These are phyloP conservation scores for Neurospora pannonica DNA, from an alignment of 495 filamentous ascomycete genomes.

Conservation along the genomic window DNA sequence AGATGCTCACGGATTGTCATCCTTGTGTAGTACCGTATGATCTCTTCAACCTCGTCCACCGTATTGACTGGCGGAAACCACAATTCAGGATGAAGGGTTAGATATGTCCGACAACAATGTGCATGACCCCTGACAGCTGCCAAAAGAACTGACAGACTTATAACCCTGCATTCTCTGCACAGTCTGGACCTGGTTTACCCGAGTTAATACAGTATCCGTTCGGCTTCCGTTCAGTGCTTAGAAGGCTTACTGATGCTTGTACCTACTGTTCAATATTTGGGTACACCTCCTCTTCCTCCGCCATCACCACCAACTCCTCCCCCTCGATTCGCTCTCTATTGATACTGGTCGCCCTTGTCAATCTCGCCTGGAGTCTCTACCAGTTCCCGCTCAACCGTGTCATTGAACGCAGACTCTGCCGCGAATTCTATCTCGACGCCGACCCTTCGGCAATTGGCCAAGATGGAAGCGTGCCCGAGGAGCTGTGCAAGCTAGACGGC, in stretches of 20 bases:
- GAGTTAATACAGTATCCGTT: neutral
- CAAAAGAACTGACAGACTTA: neutral
- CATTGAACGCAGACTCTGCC: slow-evolving; percentile 37
- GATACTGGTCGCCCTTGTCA: slow-evolving; percentile 31
- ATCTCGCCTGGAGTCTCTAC: slow-evolving; percentile 35
- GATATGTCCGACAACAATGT: neutral
- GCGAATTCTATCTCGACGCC: slow-evolving; percentile 30
- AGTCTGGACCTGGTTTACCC: neutral
- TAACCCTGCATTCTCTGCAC: neutral
- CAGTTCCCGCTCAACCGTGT: slow-evolving; percentile 39
- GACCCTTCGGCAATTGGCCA: slow-evolving; percentile 25
- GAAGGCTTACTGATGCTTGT: neutral
- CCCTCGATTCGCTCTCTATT: slow-evolving; percentile 23
- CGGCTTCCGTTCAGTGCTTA: neutral
- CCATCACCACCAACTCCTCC: neutral
- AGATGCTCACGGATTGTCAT: neutral
- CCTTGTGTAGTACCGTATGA: neutral
- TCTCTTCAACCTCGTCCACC: neutral
- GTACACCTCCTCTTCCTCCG: neutral
- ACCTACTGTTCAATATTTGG: neutral
- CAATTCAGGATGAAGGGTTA: neutral
- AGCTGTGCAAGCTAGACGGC: slow-evolving; percentile 36
- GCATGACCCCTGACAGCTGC: neutral
- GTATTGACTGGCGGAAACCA: neutral
- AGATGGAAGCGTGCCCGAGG: slow-evolving; percentile 32